Evolutionary conservation across 1,284 basidiomycete species (phyloP), one percentile per base, ranked within the genome.

Genomic region (Austroboletus novae-zelandiae): DNA sequence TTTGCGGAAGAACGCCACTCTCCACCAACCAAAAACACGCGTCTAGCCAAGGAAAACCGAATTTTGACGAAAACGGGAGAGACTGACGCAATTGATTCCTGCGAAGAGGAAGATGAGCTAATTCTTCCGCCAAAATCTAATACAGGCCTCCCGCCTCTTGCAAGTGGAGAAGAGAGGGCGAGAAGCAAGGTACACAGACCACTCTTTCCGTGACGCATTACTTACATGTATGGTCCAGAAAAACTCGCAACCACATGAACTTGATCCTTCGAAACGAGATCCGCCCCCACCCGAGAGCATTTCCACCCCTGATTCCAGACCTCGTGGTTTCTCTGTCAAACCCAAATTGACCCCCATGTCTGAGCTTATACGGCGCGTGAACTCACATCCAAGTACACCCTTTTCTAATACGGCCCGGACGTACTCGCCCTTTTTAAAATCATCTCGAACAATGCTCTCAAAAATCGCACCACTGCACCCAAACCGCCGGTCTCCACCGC

Each of bases 391-490:
- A 11, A 77, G 73, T 48, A 85, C 85, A 7, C 84, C 82, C 0
- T 86, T 84, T 60, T 63, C 74, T 8, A 64, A 72, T 9, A 57
- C 69, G 8, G 64, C 70, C 15, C 57, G 64, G 11, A 66, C 77
- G 5, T 83, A 86, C 61, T 86, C 84, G 2, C 84, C 87, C 1
- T 77, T 80, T 51, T 62, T 77, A 45, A 89, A 89, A 61, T 72
- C 81, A 8, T 86, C 84, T 5, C 78, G 80, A 40, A 75, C 73
- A 36, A 64, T 77, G 44, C 74, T 90, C 30, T 79, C 80, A 0
- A 75, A 74, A 31, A 89, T 90, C 51, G 88, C 84, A 10, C 86
- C 87, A 1, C 71, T 90, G 18, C 87, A 89, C 59, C 78, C 81
- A 9, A 85, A 86, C 61, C 72, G 86, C 41, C 76, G 79, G 9